These are phyloP conservation scores for Lentinula sp. DNA, from an alignment of 768 basidiomycete genomes.

Conservation along the genomic window DNA sequence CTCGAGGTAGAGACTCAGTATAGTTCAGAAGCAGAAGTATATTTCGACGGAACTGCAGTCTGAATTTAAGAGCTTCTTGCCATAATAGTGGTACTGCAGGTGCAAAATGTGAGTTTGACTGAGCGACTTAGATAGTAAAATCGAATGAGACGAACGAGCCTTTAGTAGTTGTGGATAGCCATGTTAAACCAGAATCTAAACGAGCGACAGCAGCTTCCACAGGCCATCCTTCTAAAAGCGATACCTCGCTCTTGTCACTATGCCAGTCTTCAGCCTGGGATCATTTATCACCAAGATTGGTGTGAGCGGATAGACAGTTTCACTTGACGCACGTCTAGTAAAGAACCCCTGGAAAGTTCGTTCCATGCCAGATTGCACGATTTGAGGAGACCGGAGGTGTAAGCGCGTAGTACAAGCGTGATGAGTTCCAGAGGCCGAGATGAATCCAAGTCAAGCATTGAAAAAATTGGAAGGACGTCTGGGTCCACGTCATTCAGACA, in stretches of 20 bases:
- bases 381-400: constrained; percentile 66
- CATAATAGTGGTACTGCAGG: constrained; percentile 37
- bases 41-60: constrained; percentile 54
- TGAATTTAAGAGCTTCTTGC: constrained; percentile 43
- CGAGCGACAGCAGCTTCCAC: constrained; percentile 38
- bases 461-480: constrained; percentile 31
- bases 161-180: constrained; percentile 45
- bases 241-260: constrained; percentile 81
- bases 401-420: constrained; percentile 61
- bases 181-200: constrained; percentile 56
- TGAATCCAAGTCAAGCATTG: constrained; percentile 25
- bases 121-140: neutral
- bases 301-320: constrained; percentile 6
- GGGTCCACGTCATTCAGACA: constrained; percentile 55
- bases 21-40: constrained; percentile 45
- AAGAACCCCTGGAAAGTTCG: constrained; percentile 68
- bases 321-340: constrained; percentile 63
- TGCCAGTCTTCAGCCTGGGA: constrained; percentile 82
- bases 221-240: constrained; percentile 59
- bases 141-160: constrained; percentile 21
- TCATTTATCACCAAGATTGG: constrained; percentile 3
- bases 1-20: constrained; percentile 24
- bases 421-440: constrained; percentile 56
- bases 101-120: neutral
- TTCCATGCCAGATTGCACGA: constrained; percentile 79